Base-by-base conservation (phyloP, 768 basidiomycete species). In the Postia placenta region DNA sequence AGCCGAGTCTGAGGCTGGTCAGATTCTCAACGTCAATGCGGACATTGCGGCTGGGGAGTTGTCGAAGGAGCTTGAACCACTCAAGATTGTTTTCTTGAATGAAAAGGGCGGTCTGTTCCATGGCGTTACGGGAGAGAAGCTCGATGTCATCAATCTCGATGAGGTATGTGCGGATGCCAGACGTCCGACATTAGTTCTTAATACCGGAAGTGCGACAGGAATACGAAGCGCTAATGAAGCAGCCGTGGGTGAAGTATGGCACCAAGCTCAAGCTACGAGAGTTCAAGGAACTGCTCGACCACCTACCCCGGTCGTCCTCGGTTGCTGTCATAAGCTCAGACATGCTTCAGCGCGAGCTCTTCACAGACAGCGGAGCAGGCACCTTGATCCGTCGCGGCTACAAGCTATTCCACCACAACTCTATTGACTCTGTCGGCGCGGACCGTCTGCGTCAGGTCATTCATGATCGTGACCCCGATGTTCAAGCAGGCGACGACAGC, bases 71-170 rank as follows among this genome's bases (percentile, higher is more conserved):
- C 76, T 99, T 22, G 95, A 98, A 69, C 96, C 96, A 19, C 82
- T 95, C 73, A 99, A 98, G 73, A 98, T 98, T 43, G 95, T 99
- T 26, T 98, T 93, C 70, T 66, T 99, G 62, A 96, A 97, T 65
- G 96, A 99, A 61, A 97, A 98, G 70, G 96, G 96, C 51, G 96
- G 96, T 25, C 74, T 99, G 57, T 97, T 85, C 82, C 96, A 99
- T 62, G 96, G 96, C 44, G 85, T 97, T 37, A 93, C 94, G 2
- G 92, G 93, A 47, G 87, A 98, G 74, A 97, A 96, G 71, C 67
- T 99, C 45, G 88, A 90, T 59, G 84, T 93, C 33, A 97, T 99
- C 70, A 99, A 98, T 70, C 71, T 99, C 40, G 96, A 99, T 61
- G 96, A 99, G 78, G 90, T 88, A 56, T 45, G 70, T 60, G 20